These are phyloP conservation scores for Trichoderma guizhouense DNA, from an alignment of 2,329 filamentous ascomycete genomes.

Conservation along the genomic window DNA sequence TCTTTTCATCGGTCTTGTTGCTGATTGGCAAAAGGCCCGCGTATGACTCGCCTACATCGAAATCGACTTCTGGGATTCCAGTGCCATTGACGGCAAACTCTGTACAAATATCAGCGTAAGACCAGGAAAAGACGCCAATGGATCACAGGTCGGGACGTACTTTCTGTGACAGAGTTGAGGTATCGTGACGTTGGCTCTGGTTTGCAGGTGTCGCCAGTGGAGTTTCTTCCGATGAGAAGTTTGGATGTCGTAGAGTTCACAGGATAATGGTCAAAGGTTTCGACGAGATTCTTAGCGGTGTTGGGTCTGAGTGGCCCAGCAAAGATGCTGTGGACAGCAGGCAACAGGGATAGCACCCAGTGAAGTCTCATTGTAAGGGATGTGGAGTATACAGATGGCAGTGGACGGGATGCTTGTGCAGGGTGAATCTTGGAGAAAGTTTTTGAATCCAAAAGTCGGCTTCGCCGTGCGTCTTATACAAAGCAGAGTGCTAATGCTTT, in stretches of 20 bases:
- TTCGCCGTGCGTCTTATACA: not conserved
- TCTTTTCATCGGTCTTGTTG: conserved; percentile 38
- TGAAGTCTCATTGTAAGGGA: not conserved
- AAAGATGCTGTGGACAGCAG: not conserved
- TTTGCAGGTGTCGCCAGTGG: not conserved
- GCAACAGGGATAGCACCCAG: not conserved
- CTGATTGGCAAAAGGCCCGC: conserved; percentile 58
- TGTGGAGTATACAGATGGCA: not conserved
- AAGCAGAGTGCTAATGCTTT: not conserved
- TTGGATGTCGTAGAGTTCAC: not conserved
- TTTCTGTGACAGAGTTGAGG: not conserved
- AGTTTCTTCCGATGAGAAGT: not conserved
- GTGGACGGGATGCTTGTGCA: not conserved
- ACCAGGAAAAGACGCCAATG: not conserved
- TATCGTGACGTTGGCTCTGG: not conserved
- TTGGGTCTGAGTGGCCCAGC: not conserved
- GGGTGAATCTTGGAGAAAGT: not conserved
- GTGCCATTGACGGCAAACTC: conserved; percentile 63
- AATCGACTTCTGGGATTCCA: conserved; percentile 64
- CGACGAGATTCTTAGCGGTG: not conserved
- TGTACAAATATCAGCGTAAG: conserved; percentile 27
- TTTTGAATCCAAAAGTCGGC: not conserved
- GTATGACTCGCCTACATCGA: conserved; percentile 65
- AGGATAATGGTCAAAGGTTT: not conserved
- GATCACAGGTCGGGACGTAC: not conserved